Percentiles rank a stretch among this genome's conserved stretches.
Conservation (phyloP, 441 rosid species). For the Erysimum pusillum region DNA sequence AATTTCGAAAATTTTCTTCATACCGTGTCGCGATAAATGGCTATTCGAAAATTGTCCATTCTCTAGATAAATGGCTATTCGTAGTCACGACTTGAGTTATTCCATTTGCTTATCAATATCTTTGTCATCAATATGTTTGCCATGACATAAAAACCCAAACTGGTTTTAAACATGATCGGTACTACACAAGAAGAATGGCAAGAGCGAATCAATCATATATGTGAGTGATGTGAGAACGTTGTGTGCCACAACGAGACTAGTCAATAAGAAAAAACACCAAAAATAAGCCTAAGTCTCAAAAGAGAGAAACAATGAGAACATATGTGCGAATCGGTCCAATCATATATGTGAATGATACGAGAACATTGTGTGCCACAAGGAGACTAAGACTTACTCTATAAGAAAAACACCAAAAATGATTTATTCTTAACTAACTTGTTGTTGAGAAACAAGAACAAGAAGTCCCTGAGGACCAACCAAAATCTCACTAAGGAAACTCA, state of each 20-base stretch:
- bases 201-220: neutral
- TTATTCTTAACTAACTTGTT: slow-evolving; percentile 37
- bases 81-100: neutral
- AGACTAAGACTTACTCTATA: neutral
- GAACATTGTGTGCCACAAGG: neutral
- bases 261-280: neutral
- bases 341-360: neutral
- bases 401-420: neutral
- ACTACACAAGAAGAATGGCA: neutral
- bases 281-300: neutral
- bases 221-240: neutral
- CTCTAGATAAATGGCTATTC: neutral
- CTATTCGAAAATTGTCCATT: too few relatives aligned
- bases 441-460: slow-evolving; percentile 50
- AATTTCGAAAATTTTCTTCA: too few relatives aligned
- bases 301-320: neutral
- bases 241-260: neutral
- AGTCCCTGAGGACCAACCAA: slow-evolving; percentile 92
- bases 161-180: neutral
- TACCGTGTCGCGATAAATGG: too few relatives aligned
- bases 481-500: slow-evolving; percentile 89
- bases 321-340: too few relatives aligned
- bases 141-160: too few relatives aligned
- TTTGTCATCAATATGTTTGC: too few relatives aligned
- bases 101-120: too few relatives aligned